Conservation (phyloP, 352 stramenopile genomes). For the Thalassiosira livingstoniorum region DNA sequence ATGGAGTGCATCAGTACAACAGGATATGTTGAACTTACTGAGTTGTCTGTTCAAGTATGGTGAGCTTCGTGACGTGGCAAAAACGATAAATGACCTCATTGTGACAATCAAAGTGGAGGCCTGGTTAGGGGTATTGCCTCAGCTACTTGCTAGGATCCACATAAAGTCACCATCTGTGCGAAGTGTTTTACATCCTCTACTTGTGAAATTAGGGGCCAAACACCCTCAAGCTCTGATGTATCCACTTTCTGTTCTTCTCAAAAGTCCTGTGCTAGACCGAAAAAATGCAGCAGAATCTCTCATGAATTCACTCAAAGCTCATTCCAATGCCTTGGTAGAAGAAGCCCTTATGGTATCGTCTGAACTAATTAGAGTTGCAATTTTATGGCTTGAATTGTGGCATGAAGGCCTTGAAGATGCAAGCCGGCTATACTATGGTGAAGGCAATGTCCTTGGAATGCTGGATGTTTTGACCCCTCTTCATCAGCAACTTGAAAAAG, state of each 20-base stretch:
- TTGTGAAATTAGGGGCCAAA: constrained; percentile 90
- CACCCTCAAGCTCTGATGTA: constrained; percentile 99
- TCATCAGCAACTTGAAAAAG: constrained; percentile 92
- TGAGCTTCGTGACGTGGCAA: constrained; percentile 90
- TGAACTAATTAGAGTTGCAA: constrained; percentile 98
- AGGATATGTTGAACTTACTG: constrained; percentile 98
- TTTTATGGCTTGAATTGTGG: constrained; percentile 99
- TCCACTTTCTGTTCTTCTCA: constrained; percentile 95
- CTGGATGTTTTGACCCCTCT: constrained; percentile 92
- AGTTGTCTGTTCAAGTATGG: constrained; percentile 98
- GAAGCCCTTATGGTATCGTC: constrained; percentile 97
- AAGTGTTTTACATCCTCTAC: constrained; percentile 88
- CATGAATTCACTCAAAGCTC: constrained; percentile 93
- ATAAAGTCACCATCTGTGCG: constrained; percentile 82
- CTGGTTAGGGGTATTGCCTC: constrained; percentile 97
- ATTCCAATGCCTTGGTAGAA: constrained; percentile 94
- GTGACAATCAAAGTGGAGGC: constrained; percentile 94
- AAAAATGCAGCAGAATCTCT: constrained; percentile 94
- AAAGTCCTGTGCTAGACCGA: constrained; percentile 92
- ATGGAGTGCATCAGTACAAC: constrained; percentile 96
- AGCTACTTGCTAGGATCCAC: constrained; percentile 89
- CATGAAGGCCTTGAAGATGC: constrained; percentile 97
- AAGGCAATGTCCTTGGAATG: constrained; percentile 97
- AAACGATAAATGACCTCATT: constrained; percentile 89
- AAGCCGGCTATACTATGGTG: constrained; percentile 94